Percentiles rank a stretch among this genome's conserved stretches.
Evolutionary conservation across 2,329 filamentous ascomycete genomes (phyloP).

Genomic region (Cryphonectria parasitica): DNA sequence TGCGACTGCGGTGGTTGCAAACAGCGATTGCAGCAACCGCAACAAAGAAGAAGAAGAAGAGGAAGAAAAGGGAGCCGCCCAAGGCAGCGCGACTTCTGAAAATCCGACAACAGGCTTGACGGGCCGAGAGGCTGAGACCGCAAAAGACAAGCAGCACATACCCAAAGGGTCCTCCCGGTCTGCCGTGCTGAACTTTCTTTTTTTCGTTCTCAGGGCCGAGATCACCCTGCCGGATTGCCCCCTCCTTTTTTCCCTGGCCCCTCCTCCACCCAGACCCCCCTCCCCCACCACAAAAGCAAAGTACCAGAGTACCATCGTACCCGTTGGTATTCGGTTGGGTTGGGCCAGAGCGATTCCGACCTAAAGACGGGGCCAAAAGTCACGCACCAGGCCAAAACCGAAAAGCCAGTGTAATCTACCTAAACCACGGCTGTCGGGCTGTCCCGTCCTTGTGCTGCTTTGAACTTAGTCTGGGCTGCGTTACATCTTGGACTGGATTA

Average conservation of each 20-base stretch:
- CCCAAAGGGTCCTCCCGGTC: slow-evolving; percentile 13
- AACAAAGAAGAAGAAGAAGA: neutral
- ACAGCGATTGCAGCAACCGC: neutral
- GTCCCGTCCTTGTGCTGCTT: slow-evolving; percentile 10
- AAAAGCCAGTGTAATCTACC: neutral
- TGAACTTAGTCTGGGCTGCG: neutral
- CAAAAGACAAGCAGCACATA: neutral
- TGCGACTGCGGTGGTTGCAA: neutral
- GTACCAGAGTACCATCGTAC: neutral
- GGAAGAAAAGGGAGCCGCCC: neutral
- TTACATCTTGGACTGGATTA: neutral
- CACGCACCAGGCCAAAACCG: slow-evolving; percentile 11
- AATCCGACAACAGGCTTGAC: slow-evolving; percentile 17
- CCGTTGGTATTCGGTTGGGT: neutral
- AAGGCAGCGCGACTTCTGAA: neutral
- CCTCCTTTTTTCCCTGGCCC: neutral
- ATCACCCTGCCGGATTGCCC: slow-evolving; percentile 3
- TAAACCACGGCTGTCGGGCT: slow-evolving; percentile 19
- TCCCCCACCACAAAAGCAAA: neutral
- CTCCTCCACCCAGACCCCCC: neutral
- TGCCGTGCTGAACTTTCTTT: slow-evolving; percentile 15
- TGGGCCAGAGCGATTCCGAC: neutral
- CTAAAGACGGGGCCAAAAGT: slow-evolving; percentile 1
- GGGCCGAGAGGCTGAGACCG: slow-evolving; percentile 17
- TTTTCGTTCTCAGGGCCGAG: slow-evolving; percentile 8